A percentile compares a stretch with the other conserved stretches of the same genome.
Conservation (phyloP, 768 basidiomycete genomes). For the Phanerochaete carnosa region DNA sequence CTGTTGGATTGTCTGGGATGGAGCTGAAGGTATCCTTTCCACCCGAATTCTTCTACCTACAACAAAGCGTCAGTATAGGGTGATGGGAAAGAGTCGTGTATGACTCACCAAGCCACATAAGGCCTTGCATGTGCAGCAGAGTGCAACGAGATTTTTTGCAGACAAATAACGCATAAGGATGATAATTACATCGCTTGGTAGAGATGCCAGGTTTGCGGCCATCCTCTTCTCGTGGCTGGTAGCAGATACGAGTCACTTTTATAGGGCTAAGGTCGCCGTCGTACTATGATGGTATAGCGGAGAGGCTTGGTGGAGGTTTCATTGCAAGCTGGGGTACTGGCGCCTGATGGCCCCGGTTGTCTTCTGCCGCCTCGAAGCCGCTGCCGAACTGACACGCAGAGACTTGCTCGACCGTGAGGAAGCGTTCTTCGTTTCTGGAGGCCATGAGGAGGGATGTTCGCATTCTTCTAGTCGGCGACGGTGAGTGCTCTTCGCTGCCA, state of each 20-base stretch:
- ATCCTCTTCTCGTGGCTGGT: not conserved
- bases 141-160: constrained; percentile 37
- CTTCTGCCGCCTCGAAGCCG: constrained; percentile 8
- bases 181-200: constrained; percentile 58
- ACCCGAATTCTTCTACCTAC: constrained; percentile 62
- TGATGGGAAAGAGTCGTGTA: not conserved
- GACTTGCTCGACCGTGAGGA: not conserved
- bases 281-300: not conserved
- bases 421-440: constrained; percentile 12
- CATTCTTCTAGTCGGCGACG: constrained; percentile 92
- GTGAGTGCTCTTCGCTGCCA: constrained; percentile 34
- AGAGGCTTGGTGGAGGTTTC: not conserved
- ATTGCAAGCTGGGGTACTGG: not conserved
- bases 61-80: constrained; percentile 3
- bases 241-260: not conserved
- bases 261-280: not conserved
- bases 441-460: constrained; percentile 89
- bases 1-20: constrained; percentile 56
- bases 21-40: constrained; percentile 46
- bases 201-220: not conserved
- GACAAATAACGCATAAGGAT: constrained; percentile 46
- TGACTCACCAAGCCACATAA: constrained; percentile 41
- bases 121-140: constrained; percentile 37
- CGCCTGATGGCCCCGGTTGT: not conserved
- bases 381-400: constrained; percentile 7